Base-by-base conservation (phyloP, 1,284 basidiomycete species). In the Paramarasmius palmivorus region DNA sequence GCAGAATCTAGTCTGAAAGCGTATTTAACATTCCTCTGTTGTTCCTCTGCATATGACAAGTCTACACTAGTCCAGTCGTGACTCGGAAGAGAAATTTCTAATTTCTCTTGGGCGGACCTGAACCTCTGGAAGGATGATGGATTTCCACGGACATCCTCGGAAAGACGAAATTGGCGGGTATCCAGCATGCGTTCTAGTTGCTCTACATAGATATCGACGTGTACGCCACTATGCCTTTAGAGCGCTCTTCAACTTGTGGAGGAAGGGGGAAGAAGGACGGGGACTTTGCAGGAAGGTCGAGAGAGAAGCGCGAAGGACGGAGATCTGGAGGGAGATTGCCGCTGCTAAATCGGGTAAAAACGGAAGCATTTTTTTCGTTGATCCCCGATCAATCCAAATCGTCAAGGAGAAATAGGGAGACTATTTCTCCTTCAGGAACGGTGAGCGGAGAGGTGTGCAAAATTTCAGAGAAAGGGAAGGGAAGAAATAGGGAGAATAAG, bases 321-420 rank as follows among this genome's bases (percentile, higher is more conserved):
- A 50, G 44, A 35, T 19, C 45, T 41, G 15, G 45, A 34, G n/a
- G 44, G 4, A 46, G 44, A 32, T 32, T 26, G 14, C 25, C 15
- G 12, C 4, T 47, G 22, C 42, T 23, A 23, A 49, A 40, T 41
- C 23, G 36, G 49, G 55, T 39, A 47, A 57, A 53, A 57, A 51
- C 55, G 55, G 55, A 56, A 56, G 55, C 55, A 56, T 53, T 42
- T 32, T 38, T 36, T 45, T 7, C 17, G 25, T 25, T 57, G 55
- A 57, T 57, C 47, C 41, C 55, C 55, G 55, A 57, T 57, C 55
- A 57, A 32, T 46, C 44, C 44, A 17, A 29, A 29, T 46, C n/a
- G 44, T 15, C 44, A 15, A 17, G 8, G 23, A 46, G 40, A 46
- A 26, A n/a, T 14, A 46, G n/a, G 14, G 14, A 10, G 44, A 32